Conservation (phyloP, 164 flowering plant genomes). For the Vitis rotundifolia region DNA sequence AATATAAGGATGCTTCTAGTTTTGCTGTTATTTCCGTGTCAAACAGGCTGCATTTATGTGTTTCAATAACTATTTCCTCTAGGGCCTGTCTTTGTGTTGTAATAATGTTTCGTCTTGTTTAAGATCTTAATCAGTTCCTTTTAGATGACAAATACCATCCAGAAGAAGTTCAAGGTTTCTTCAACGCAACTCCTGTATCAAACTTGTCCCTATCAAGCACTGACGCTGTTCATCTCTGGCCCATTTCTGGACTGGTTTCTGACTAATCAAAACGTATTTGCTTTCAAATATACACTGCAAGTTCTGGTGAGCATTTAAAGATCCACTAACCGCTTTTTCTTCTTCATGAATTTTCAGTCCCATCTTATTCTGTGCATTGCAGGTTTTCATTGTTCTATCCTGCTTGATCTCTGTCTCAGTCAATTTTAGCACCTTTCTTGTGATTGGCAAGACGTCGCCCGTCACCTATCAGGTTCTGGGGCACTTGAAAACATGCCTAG, state of each 20-base stretch:
- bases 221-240: slow-evolving; percentile 69
- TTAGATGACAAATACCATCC: slow-evolving; percentile 97
- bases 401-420: slow-evolving; percentile 95
- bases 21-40: no score
- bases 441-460: slow-evolving; percentile 96
- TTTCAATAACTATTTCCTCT: slow-evolving; percentile 12
- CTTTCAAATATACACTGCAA: slow-evolving; percentile 82
- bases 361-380: slow-evolving; percentile 26
- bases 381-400: slow-evolving; percentile 92
- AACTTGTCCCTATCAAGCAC: slow-evolving; percentile 89
- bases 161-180: slow-evolving; percentile 90
- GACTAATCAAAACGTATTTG: slow-evolving; percentile 80
- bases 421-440: slow-evolving; percentile 95
- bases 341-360: not conserved
- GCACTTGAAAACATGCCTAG: slow-evolving; percentile 92
- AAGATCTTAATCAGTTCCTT: slow-evolving; percentile 42
- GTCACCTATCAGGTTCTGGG: slow-evolving; percentile 98
- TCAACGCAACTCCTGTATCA: slow-evolving; percentile 97
- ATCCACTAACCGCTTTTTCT: not conserved
- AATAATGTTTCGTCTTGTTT: slow-evolving; percentile 27
- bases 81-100: slow-evolving; percentile 20
- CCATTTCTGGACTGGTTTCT: slow-evolving; percentile 87
- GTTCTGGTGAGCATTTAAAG: slow-evolving; percentile 69
- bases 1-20: no score
- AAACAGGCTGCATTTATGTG: no score